Conservation (phyloP, 768 basidiomycete genomes). For the Trametes cingulata region DNA sequence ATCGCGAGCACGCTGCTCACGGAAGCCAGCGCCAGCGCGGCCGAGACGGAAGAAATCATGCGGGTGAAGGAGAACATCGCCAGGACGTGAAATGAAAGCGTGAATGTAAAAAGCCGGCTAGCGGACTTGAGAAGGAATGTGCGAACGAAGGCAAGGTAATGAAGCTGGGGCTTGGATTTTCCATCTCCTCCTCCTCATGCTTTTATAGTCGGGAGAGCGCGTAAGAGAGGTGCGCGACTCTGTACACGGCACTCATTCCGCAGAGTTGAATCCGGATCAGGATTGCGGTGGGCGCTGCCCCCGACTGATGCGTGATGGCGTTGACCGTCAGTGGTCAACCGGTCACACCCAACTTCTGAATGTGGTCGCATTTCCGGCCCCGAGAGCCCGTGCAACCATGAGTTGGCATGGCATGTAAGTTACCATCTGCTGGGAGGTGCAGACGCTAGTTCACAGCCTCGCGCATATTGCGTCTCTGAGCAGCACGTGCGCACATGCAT, state of each 20-base stretch:
- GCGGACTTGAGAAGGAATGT: conserved; percentile 16
- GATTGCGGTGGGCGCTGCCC: not conserved
- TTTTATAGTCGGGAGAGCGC: not conserved
- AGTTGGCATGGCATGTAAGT: not conserved
- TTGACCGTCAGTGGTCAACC: not conserved
- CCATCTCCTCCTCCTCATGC: not conserved
- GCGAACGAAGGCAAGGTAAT: conserved; percentile 10
- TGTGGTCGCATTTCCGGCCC: not conserved
- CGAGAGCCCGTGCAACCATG: not conserved
- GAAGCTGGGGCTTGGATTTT: conserved; percentile 11
- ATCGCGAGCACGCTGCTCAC: conserved; percentile 7
- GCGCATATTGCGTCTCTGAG: not conserved
- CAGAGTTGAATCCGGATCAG: not conserved
- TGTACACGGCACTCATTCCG: too few relatives aligned
- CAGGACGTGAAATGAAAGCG: conserved; percentile 7
- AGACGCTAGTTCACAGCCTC: not conserved
- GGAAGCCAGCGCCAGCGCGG: conserved; percentile 19
- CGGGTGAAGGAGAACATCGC: conserved; percentile 20
- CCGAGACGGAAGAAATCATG: conserved; percentile 20
- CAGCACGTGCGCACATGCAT: too few relatives aligned
- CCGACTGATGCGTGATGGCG: not conserved
- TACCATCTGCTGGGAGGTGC: not conserved
- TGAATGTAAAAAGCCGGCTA: conserved; percentile 17
- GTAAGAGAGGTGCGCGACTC: not conserved
- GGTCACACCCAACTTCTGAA: not conserved